These are phyloP conservation scores for Suhomyces maxii DNA, from an alignment of 1,139 yeast genomes.

Conservation along the genomic window DNA sequence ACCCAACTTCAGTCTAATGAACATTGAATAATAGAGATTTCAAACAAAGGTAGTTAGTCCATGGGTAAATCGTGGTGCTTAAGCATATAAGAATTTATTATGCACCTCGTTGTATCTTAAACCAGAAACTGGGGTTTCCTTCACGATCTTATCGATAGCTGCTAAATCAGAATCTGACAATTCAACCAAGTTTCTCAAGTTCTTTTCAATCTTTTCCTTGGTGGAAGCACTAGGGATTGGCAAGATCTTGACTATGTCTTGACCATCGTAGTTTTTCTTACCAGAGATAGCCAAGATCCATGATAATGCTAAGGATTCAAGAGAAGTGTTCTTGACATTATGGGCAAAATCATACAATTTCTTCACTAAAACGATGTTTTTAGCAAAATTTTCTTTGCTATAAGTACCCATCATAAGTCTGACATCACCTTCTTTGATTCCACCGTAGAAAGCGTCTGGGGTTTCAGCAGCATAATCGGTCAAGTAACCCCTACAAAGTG, in stretches of 20 bases:
- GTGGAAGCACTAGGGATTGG: constrained; percentile 82
- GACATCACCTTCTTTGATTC: constrained; percentile 55
- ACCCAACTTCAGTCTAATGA: no score
- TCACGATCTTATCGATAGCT: constrained; percentile 46
- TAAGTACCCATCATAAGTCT: constrained; percentile 59
- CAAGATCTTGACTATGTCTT: constrained; percentile 48
- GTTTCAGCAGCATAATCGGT: constrained; percentile 57
- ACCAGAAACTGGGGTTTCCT: constrained; percentile 45
- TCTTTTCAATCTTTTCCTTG: constrained; percentile 56
- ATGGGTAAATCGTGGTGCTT: background rate
- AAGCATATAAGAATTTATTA: constrained; percentile 8
- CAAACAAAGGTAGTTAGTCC: no score
- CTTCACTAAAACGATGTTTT: constrained; percentile 51
- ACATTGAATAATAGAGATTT: no score
- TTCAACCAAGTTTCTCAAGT: constrained; percentile 44
- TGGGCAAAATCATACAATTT: constrained; percentile 51
- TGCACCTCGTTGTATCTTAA: constrained; percentile 41
- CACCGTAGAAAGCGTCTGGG: constrained; percentile 29
- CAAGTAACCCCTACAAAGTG: constrained; percentile 75
- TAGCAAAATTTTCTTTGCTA: constrained; percentile 51
- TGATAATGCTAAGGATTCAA: constrained; percentile 71
- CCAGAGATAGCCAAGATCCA: constrained; percentile 56
- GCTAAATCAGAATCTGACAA: constrained; percentile 55
- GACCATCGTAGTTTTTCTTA: constrained; percentile 29
- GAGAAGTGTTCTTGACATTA: constrained; percentile 41